Evolutionary conservation across 257 asterid genomes (phyloP).

Genomic region (Solanum pennellii): DNA sequence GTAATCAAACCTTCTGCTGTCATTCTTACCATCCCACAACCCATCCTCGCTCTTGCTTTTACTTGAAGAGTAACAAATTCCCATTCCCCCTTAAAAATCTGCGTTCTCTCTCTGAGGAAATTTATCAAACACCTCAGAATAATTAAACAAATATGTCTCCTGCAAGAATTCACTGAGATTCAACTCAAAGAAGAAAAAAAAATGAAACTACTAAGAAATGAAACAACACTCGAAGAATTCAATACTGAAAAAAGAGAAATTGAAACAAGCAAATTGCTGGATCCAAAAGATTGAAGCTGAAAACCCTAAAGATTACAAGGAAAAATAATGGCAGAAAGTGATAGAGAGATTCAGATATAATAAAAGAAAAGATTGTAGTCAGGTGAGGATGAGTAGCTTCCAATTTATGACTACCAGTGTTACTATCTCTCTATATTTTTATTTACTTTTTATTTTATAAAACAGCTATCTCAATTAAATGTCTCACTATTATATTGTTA

Average conservation of each 20-base stretch:
- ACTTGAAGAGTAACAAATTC: slow-evolving; percentile 70
- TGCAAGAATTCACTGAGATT: not conserved
- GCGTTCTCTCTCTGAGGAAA: not conserved
- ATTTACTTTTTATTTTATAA: not conserved
- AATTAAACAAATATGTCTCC: not conserved
- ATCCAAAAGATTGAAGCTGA: not conserved
- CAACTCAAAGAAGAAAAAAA: not conserved
- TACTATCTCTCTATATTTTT: not conserved
- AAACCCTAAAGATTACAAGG: not conserved
- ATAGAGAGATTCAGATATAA: not conserved
- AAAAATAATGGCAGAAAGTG: not conserved
- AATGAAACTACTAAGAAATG: not conserved
- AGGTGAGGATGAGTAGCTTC: not conserved
- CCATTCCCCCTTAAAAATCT: slow-evolving; percentile 32
- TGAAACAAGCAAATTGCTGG: not conserved
- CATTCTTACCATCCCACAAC: slow-evolving; percentile 22
- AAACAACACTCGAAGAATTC: not conserved
- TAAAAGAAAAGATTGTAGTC: not conserved
- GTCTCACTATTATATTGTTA: too few species aligned
- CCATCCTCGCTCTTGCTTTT: slow-evolving; percentile 28
- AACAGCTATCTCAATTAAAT: too few species aligned
- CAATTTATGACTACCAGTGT: not conserved
- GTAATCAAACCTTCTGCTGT: slow-evolving; percentile 16
- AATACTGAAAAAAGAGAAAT: not conserved
- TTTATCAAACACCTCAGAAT: not conserved